These are phyloP conservation scores for Beauveria sp. DNA, from an alignment of 2,329 filamentous ascomycete species.

Conservation along the genomic window DNA sequence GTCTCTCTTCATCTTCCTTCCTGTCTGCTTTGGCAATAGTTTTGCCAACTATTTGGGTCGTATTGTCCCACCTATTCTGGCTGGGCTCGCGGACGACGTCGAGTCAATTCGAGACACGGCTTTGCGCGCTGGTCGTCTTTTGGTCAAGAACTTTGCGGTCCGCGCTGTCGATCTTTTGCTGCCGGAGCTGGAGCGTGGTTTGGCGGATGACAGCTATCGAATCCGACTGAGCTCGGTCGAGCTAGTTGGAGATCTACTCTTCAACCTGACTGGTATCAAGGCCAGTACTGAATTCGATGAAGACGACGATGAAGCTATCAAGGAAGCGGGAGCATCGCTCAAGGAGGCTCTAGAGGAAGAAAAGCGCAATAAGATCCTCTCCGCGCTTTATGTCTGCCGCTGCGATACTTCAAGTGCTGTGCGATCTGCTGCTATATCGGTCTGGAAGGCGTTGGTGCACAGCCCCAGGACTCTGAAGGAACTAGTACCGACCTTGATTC, in stretches of 20 bases:
- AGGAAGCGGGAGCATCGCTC: constrained; percentile 86
- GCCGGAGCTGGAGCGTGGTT: constrained; percentile 88
- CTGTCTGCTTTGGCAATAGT: constrained; percentile 97
- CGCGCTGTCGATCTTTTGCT: constrained; percentile 89
- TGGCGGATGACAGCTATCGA: constrained; percentile 95
- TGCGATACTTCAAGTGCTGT: constrained; percentile 93
- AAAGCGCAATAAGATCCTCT: constrained; percentile 92
- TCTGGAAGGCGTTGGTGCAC: constrained; percentile 96
- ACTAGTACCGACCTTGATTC: constrained; percentile 86
- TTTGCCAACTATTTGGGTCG: constrained; percentile 92
- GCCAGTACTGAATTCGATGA: constrained; percentile 69
- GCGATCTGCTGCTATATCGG: constrained; percentile 77
- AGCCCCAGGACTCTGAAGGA: constrained; percentile 91
- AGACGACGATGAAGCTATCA: constrained; percentile 67
- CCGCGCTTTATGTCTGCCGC: constrained; percentile 94
- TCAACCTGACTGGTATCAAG: constrained; percentile 93
- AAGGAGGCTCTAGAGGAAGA: constrained; percentile 92
- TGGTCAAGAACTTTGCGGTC: constrained; percentile 97
- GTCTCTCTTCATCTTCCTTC: constrained; percentile 98
- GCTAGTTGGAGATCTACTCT: constrained; percentile 89
- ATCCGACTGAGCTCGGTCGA: constrained; percentile 98
- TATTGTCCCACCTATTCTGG: constrained; percentile 91
- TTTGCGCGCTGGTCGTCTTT: constrained; percentile 79
- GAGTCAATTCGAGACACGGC: constrained; percentile 97
- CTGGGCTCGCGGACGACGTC: constrained; percentile 89